phyloP scores from a whole-genome alignment of 805 yeast species.

The Cyberlindnera xishuangbannaensis region DNA sequence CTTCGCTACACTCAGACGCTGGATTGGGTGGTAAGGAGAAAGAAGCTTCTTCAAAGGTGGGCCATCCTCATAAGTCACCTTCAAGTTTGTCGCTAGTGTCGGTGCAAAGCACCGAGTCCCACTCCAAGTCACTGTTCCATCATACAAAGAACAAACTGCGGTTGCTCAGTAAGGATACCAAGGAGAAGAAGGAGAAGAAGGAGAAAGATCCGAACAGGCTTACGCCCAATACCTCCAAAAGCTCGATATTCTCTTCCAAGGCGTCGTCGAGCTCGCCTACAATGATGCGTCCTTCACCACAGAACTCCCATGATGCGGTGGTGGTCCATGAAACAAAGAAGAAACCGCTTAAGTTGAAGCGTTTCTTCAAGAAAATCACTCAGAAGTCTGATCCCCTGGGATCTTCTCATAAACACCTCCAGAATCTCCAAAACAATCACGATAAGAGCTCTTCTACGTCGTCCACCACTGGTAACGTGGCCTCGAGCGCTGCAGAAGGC shows the following conservation, averaged over 20 bases:
- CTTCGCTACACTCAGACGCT: not conserved
- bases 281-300: constrained; percentile 7
- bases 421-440: constrained; percentile 1
- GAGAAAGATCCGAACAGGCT: no score
- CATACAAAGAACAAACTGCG: constrained; percentile 13
- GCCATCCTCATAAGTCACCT: constrained; percentile 12
- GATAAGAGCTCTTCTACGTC: no score
- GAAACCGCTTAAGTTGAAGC: constrained; percentile 31
- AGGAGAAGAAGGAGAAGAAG: no score
- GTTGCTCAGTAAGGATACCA: constrained; percentile 8
- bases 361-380: constrained; percentile 46
- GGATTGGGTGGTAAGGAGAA: not conserved
- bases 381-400: no score
- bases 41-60: no score
- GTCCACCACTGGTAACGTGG: no score
- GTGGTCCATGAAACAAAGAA: constrained; percentile 10
- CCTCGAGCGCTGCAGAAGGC: no score
- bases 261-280: constrained; percentile 21
- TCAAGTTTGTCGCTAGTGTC: constrained; percentile 10
- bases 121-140: constrained; percentile 10
- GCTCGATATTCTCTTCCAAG: constrained; percentile 20
- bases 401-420: constrained; percentile 5
- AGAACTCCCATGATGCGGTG: constrained; percentile 12
- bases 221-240: constrained; percentile 24
- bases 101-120: constrained; percentile 8